Conservation (phyloP, 2,329 filamentous ascomycete genomes). For the Colletotrichum nymphaeae region DNA sequence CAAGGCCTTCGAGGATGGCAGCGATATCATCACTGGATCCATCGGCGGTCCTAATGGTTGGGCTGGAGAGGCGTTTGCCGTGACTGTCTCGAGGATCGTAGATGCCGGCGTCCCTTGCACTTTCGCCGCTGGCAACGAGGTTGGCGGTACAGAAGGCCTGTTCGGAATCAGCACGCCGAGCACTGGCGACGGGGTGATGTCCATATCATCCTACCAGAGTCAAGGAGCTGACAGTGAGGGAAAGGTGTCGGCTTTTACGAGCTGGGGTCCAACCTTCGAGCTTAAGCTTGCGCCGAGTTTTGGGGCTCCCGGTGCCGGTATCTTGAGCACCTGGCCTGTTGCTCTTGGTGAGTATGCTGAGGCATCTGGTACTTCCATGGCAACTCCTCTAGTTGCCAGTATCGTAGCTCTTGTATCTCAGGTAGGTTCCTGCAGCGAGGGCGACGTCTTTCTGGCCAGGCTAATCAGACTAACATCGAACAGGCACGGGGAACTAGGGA, state of each 20-base stretch:
- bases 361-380: slow-evolving; percentile 70
- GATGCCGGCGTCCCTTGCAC: slow-evolving; percentile 64
- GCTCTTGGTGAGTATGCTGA: slow-evolving; percentile 62
- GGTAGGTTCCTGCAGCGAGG: slow-evolving; percentile 39
- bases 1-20: slow-evolving; percentile 52
- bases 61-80: slow-evolving; percentile 62
- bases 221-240: neutral
- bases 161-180: slow-evolving; percentile 63
- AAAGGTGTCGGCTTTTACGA: slow-evolving; percentile 53
- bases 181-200: slow-evolving; percentile 59
- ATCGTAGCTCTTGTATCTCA: slow-evolving; percentile 65
- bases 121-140: slow-evolving; percentile 64
- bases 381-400: slow-evolving; percentile 65
- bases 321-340: slow-evolving; percentile 67
- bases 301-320: slow-evolving; percentile 65
- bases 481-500: slow-evolving; percentile 56
- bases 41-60: slow-evolving; percentile 63
- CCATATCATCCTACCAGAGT: slow-evolving; percentile 64
- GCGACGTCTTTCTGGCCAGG: rapidly evolving
- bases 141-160: slow-evolving; percentile 50
- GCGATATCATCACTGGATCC: slow-evolving; percentile 66
- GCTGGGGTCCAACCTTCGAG: slow-evolving; percentile 73
- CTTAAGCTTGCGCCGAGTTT: slow-evolving; percentile 67
- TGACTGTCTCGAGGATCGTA: slow-evolving; percentile 63
- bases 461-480: neutral